Conservation (phyloP, 495 filamentous ascomycete species). For the Durotheca rogersii region DNA sequence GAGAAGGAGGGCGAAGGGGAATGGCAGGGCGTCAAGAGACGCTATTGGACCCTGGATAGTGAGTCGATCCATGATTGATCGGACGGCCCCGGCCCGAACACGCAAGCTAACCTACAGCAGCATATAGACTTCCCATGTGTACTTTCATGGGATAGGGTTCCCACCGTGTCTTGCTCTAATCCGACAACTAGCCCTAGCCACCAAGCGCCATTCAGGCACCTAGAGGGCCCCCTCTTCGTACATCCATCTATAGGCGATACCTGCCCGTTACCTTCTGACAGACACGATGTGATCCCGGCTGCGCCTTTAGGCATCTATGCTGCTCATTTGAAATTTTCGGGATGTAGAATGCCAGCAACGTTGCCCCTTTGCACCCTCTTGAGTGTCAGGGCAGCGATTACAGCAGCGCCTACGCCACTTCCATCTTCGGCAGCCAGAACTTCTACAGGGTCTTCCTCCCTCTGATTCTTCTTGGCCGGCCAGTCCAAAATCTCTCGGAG, state of each 20-base stretch:
- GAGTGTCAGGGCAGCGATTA: slow-evolving; percentile 91
- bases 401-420: slow-evolving; percentile 89
- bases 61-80: slow-evolving; percentile 28
- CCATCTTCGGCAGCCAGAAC: slow-evolving; percentile 91
- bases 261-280: slow-evolving; percentile 3
- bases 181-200: too few species aligned
- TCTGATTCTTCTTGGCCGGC: slow-evolving; percentile 60
- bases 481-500: slow-evolving; percentile 94
- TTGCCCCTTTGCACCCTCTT: slow-evolving; percentile 81
- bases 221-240: slow-evolving; percentile 18
- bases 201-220: slow-evolving; percentile 22
- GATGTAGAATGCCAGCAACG: slow-evolving; percentile 73
- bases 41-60: slow-evolving; percentile 84
- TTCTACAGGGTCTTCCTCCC: slow-evolving; percentile 78
- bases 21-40: slow-evolving; percentile 83
- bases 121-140: slow-evolving; percentile 54
- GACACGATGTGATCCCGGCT: slow-evolving; percentile 4
- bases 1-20: slow-evolving; percentile 56
- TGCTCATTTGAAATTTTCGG: slow-evolving; percentile 56
- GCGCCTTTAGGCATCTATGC: not conserved
- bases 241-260: slow-evolving; percentile 28
- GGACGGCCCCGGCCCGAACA: slow-evolving; percentile 7
- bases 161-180: slow-evolving; percentile 21
- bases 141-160: slow-evolving; percentile 59
- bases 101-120: slow-evolving; percentile 33